These are phyloP conservation scores for Dalbergia cochinchinensis DNA, from an alignment of 306 rosid genomes.

Conservation along the genomic window DNA sequence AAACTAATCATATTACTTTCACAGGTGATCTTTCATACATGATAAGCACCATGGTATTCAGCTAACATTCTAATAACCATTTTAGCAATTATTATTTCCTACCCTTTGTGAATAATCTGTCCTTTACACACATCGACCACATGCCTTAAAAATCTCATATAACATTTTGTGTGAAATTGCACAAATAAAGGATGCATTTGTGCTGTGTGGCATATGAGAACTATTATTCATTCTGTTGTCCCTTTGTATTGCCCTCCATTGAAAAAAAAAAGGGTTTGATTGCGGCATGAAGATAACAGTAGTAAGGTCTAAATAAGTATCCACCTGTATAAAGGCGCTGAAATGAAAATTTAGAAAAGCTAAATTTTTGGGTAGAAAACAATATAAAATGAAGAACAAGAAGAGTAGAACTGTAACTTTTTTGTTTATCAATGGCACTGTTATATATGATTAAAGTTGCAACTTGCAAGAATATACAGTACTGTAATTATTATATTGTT, in stretches of 20 bases:
- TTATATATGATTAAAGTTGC: neutral
- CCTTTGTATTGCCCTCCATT: neutral
- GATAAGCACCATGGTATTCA: neutral
- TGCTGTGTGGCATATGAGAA: conserved; percentile 13
- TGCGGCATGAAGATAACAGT: conserved; percentile 37
- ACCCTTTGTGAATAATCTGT: neutral
- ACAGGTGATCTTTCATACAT: neutral
- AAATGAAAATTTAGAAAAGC: conserved; percentile 17
- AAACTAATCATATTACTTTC: neutral
- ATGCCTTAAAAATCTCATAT: neutral
- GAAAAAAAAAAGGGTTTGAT: conserved; percentile 5
- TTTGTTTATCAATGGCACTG: neutral
- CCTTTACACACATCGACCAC: neutral
- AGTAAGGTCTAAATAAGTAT: conserved; percentile 9
- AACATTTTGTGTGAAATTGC: neutral
- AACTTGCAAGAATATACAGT: conserved; percentile 23
- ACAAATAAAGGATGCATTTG: neutral
- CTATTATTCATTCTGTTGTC: conserved; percentile 26
- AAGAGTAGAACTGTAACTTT: conserved; percentile 3
- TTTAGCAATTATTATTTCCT: neutral
- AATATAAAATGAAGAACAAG: neutral
- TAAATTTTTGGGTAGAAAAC: conserved; percentile 2
- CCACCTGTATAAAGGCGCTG: conserved; percentile 6
- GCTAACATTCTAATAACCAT: neutral
- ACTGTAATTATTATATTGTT: neutral